Percentiles rank a stretch among this genome's conserved stretches.
These are phyloP conservation scores for Lecanosticta acicola DNA, from an alignment of 2,329 filamentous ascomycete genomes.

Conservation along the genomic window DNA sequence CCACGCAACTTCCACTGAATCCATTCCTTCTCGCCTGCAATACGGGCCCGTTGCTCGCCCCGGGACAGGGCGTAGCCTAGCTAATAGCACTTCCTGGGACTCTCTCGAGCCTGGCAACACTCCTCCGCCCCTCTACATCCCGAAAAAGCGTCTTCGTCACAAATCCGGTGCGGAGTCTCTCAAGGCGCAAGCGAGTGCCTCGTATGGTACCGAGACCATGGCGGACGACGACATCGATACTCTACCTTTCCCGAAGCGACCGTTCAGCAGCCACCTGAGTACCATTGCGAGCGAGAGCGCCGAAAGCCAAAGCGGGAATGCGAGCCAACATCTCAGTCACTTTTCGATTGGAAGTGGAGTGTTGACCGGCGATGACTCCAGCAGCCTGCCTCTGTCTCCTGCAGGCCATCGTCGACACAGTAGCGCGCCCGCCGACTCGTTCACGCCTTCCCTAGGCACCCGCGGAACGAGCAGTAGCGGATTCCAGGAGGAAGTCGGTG, in stretches of 20 bases:
- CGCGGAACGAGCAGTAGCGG: slow-evolving; percentile 12
- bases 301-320: slow-evolving; percentile 16
- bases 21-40: slow-evolving; percentile 28
- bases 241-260: slow-evolving; percentile 27
- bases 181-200: slow-evolving; percentile 11
- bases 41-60: slow-evolving; percentile 16
- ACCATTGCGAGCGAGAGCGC: slow-evolving; percentile 35
- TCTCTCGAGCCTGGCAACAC: slow-evolving; percentile 25
- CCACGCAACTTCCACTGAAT: slow-evolving; percentile 26
- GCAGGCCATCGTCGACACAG: slow-evolving; percentile 14
- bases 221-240: slow-evolving; percentile 27
- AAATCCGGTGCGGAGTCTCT: slow-evolving; percentile 21
- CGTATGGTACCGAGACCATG: slow-evolving; percentile 19
- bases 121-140: slow-evolving; percentile 30
- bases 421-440: slow-evolving; percentile 25
- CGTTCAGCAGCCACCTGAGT: slow-evolving; percentile 31
- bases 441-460: slow-evolving; percentile 16
- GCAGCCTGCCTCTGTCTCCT: slow-evolving; percentile 24
- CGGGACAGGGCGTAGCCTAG: slow-evolving; percentile 17
- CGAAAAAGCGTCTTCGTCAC: slow-evolving; percentile 28
- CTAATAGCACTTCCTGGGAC: slow-evolving; percentile 22
- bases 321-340: slow-evolving; percentile 29
- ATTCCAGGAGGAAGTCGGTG: slow-evolving; percentile 22
- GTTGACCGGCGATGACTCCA: slow-evolving; percentile 28
- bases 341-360: slow-evolving; percentile 32